Evolutionary conservation across 2,329 filamentous ascomycete genomes (phyloP).

Genomic region (Lachnellula arida): DNA sequence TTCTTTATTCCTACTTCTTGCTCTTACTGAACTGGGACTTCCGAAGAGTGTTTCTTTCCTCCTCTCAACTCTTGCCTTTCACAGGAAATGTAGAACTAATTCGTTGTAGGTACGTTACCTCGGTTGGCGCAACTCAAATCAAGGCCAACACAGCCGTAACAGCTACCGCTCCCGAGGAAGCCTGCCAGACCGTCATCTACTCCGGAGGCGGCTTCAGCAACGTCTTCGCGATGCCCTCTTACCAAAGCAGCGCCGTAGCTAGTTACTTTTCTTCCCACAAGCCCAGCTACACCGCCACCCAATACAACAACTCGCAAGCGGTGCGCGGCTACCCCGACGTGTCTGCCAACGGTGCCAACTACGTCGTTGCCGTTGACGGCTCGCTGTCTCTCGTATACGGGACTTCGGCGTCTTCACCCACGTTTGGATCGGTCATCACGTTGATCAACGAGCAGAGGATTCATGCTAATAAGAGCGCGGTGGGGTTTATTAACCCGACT

Average conservation of each 20-base stretch:
- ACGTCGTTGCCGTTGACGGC: constrained; percentile 41
- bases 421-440: constrained; percentile 38
- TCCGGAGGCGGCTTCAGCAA: constrained; percentile 67
- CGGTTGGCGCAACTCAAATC: constrained; percentile 48
- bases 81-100: too few relatives aligned
- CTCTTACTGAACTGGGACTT: too few relatives aligned
- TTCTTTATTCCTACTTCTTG: neutral
- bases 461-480: constrained; percentile 30
- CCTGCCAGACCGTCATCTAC: constrained; percentile 60
- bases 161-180: constrained; percentile 36
- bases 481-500: constrained; percentile 37
- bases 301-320: constrained; percentile 42
- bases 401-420: constrained; percentile 43
- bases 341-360: constrained; percentile 41
- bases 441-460: constrained; percentile 39
- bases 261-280: constrained; percentile 25
- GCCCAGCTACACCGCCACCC: constrained; percentile 33
- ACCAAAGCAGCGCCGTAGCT: constrained; percentile 36
- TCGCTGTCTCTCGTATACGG: constrained; percentile 42
- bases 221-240: constrained; percentile 43
- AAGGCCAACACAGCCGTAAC: constrained; percentile 31
- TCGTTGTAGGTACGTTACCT: constrained; percentile 34
- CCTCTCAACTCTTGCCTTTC: too few relatives aligned
- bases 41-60: too few relatives aligned
- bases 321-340: constrained; percentile 46